phyloP scores from a whole-genome alignment of 495 filamentous ascomycete species.

The Penicillium canescens region DNA sequence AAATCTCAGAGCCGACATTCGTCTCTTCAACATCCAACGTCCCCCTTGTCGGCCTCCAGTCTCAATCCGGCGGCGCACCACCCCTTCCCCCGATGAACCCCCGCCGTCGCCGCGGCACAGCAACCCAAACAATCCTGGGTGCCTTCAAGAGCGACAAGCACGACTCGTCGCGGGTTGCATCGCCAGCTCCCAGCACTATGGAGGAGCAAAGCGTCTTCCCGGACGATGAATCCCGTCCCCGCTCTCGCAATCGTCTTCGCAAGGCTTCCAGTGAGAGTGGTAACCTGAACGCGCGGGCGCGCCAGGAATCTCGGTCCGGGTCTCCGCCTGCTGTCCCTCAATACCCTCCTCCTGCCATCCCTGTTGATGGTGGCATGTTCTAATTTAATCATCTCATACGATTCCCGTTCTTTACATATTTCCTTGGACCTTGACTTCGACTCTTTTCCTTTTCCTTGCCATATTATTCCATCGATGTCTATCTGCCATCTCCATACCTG shows the following conservation, averaged over 20 bases:
- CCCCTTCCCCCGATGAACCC: slow-evolving; percentile 73
- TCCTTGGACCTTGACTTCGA: slow-evolving; percentile 8
- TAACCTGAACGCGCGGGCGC: slow-evolving; percentile 38
- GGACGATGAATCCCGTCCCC: slow-evolving; percentile 50
- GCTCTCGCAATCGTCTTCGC: slow-evolving; percentile 50
- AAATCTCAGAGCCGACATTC: slow-evolving; percentile 83
- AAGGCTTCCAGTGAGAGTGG: slow-evolving; percentile 53
- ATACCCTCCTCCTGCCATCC: slow-evolving; percentile 38
- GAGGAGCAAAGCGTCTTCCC: slow-evolving; percentile 52
- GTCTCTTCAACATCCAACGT: slow-evolving; percentile 76
- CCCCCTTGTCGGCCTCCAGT: slow-evolving; percentile 58
- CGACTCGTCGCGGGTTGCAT: slow-evolving; percentile 26
- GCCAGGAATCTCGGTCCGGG: slow-evolving; percentile 41
- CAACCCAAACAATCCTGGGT: slow-evolving; percentile 52
- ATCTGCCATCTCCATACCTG: neutral
- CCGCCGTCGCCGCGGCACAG: slow-evolving; percentile 59
- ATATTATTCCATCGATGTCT: slow-evolving; percentile 13
- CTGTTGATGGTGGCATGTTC: slow-evolving; percentile 49
- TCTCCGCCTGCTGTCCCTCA: slow-evolving; percentile 37
- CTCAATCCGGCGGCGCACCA: slow-evolving; percentile 46
- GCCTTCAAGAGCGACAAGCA: slow-evolving; percentile 46
- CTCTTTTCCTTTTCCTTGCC: slow-evolving; percentile 10
- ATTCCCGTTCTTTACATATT: neutral
- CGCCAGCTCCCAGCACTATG: slow-evolving; percentile 26
- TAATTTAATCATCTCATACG: slow-evolving; percentile 31